These are phyloP conservation scores for Yarrowia sp. DNA, from an alignment of 805 yeast genomes.

Conservation along the genomic window DNA sequence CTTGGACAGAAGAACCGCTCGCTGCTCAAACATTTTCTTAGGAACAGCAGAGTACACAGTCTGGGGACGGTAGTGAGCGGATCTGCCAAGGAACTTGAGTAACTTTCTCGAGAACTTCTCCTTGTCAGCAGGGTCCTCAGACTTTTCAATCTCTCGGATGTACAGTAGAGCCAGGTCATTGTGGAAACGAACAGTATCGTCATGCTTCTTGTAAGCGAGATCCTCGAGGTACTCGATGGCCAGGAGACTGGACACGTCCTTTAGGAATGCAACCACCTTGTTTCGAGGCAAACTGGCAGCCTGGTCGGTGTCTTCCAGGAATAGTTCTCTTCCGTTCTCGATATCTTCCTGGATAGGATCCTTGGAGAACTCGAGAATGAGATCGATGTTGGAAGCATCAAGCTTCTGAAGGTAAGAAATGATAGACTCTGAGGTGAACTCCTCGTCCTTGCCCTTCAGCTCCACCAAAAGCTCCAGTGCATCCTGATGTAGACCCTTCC, in stretches of 20 bases:
- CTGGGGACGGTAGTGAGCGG: constrained; percentile 53
- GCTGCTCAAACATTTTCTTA: constrained; percentile 51
- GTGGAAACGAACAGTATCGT: constrained; percentile 52
- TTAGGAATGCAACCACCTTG: constrained; percentile 62
- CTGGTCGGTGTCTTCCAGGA: constrained; percentile 68
- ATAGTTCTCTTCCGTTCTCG: constrained; percentile 58
- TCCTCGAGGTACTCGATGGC: constrained; percentile 61
- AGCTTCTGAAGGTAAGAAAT: constrained; percentile 43
- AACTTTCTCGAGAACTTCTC: constrained; percentile 48
- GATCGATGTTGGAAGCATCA: constrained; percentile 53
- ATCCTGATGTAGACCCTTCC: constrained; percentile 65
- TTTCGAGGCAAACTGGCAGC: constrained; percentile 64
- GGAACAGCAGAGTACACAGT: constrained; percentile 30
- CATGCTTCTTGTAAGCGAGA: constrained; percentile 54
- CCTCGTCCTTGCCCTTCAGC: not conserved
- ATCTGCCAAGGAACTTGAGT: constrained; percentile 50
- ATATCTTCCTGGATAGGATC: constrained; percentile 57
- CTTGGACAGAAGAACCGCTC: constrained; percentile 64
- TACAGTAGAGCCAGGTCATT: constrained; percentile 58
- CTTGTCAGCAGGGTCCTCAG: constrained; percentile 41
- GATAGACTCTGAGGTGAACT: constrained; percentile 38
- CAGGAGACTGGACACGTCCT: constrained; percentile 46
- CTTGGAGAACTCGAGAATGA: constrained; percentile 63
- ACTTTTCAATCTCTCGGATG: constrained; percentile 47
- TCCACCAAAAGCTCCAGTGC: constrained; percentile 65